Evolutionary conservation across 129 eudicot genomes (phyloP).

Genomic region (Arctium lappa): DNA sequence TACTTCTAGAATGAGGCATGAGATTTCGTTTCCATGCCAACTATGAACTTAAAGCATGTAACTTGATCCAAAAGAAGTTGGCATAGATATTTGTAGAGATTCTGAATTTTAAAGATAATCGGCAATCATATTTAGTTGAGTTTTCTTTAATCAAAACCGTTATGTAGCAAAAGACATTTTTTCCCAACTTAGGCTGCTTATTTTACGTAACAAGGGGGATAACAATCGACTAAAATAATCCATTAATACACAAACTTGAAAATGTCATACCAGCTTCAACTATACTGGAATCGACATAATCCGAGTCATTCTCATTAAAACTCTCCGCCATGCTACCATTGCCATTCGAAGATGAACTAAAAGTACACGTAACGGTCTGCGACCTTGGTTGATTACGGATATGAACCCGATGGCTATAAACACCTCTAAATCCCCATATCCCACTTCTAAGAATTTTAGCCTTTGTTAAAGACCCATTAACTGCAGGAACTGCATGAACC

Average conservation of each 20-base stretch:
- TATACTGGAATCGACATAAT: conserved; percentile 79
- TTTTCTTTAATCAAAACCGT: not conserved
- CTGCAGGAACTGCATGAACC: conserved; percentile 24
- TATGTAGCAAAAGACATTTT: not conserved
- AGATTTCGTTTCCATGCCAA: too few relatives aligned
- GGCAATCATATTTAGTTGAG: not conserved
- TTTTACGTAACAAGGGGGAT: not conserved
- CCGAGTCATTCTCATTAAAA: conserved; percentile 50
- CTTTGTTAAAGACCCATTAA: conserved; percentile 36
- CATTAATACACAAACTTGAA: not conserved
- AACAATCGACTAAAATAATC: not conserved
- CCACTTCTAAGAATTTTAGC: conserved; percentile 49
- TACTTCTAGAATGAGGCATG: not conserved
- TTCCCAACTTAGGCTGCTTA: not conserved
- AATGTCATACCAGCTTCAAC: conserved; percentile 74
- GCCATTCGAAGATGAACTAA: conserved; percentile 38
- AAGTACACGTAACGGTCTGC: conserved; percentile 29
- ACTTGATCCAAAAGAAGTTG: not conserved
- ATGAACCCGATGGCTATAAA: conserved; percentile 26
- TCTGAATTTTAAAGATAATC: not conserved
- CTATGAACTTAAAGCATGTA: not conserved
- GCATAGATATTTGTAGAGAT: not conserved
- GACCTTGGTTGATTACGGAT: conserved; percentile 26
- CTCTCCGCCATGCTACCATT: conserved; percentile 43
- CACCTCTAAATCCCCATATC: conserved; percentile 55